These are phyloP conservation scores for Asterophora lycoperdoides DNA, from an alignment of 768 basidiomycete species.

Conservation along the genomic window DNA sequence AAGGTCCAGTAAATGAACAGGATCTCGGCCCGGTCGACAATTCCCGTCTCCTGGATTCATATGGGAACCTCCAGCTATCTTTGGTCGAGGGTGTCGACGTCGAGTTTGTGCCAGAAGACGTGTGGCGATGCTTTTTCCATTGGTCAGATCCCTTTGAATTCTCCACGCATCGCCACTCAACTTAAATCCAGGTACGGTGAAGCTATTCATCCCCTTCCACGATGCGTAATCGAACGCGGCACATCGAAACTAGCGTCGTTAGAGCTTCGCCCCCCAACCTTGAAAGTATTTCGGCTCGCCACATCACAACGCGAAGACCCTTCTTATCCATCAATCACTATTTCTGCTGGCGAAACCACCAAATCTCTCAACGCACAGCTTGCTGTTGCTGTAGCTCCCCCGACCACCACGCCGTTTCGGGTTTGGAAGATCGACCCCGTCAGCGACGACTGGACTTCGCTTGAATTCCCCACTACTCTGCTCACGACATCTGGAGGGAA, in stretches of 20 bases:
- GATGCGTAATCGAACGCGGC: constrained; percentile 64
- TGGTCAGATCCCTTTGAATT: constrained; percentile 51
- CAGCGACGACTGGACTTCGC: constrained; percentile 32
- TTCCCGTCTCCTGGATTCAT: constrained; percentile 51
- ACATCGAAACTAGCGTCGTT: constrained; percentile 45
- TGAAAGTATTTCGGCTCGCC: constrained; percentile 53
- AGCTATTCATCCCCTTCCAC: constrained; percentile 51
- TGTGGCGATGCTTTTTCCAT: constrained; percentile 61
- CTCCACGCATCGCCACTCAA: not conserved
- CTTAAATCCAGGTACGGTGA: constrained; percentile 61
- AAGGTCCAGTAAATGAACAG: constrained; percentile 55
- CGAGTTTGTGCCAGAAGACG: constrained; percentile 68
- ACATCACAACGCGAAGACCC: constrained; percentile 22
- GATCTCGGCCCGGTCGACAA: constrained; percentile 78
- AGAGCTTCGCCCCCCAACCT: constrained; percentile 67
- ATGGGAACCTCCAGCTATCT: constrained; percentile 41
- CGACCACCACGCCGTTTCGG: constrained; percentile 40
- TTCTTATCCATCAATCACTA: constrained; percentile 33
- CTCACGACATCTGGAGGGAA: constrained; percentile 30
- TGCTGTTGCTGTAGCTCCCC: constrained; percentile 32
- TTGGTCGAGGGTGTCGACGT: constrained; percentile 64
- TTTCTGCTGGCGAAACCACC: constrained; percentile 52
- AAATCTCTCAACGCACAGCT: constrained; percentile 38
- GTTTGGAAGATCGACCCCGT: constrained; percentile 57
- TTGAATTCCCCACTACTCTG: constrained; percentile 31